Evolutionary conservation across 176 grass and related monocot species (phyloP).

Genomic region (Saccharum spontaneum): DNA sequence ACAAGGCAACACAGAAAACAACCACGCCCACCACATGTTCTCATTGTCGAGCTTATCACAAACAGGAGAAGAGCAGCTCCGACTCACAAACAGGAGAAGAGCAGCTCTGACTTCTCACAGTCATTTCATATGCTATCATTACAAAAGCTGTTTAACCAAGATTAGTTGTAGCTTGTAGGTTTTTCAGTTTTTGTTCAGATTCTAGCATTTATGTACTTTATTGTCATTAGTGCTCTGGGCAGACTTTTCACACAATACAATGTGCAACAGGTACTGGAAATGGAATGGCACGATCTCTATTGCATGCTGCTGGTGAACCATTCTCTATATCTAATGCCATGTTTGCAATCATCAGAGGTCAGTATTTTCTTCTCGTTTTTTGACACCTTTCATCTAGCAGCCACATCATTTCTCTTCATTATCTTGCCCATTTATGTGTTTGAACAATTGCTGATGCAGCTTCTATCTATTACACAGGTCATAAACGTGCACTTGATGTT

Average conservation of each 20-base stretch:
- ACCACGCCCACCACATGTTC: too few relatives aligned
- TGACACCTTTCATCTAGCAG: not conserved
- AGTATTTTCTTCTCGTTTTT: constrained; percentile 11
- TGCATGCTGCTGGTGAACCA: constrained; percentile 65
- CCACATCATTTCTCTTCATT: not conserved
- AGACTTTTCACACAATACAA: constrained; percentile 29
- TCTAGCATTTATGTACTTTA: constrained; percentile 21
- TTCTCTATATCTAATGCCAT: constrained; percentile 82
- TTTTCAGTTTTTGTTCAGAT: not conserved
- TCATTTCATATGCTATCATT: not conserved
- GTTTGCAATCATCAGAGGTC: constrained; percentile 81
- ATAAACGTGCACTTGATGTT: constrained; percentile 82
- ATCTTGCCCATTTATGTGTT: not conserved
- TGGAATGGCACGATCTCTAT: constrained; percentile 87
- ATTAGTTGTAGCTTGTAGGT: not conserved
- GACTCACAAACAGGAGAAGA: too few relatives aligned
- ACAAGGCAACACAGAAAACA: too few relatives aligned
- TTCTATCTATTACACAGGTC: constrained; percentile 52
- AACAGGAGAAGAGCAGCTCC: too few relatives aligned
- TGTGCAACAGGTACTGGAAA: constrained; percentile 81
- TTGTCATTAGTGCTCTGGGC: not conserved
- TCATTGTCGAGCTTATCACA: too few relatives aligned
- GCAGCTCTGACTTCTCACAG: too few relatives aligned
- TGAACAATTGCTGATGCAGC: constrained; percentile 31
- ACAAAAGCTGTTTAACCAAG: not conserved